A percentile compares a stretch with the other conserved stretches of the same genome.
These are phyloP conservation scores for Phialemoniopsis sp. DNA, from an alignment of 2,329 filamentous ascomycete species.

Conservation along the genomic window DNA sequence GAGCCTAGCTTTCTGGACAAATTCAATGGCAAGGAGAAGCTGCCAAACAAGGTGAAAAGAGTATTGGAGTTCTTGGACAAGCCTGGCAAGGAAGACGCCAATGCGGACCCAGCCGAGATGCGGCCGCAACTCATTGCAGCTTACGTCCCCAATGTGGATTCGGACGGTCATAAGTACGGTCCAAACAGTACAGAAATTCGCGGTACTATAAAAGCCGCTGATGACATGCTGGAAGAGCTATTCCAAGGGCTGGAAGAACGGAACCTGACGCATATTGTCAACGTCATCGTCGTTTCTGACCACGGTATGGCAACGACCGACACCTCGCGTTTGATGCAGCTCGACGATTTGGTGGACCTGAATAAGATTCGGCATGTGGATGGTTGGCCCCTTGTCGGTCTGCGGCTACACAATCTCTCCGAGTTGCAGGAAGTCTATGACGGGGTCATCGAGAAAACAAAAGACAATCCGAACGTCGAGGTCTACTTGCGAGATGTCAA, in stretches of 20 bases:
- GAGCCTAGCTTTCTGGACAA: conserved; percentile 80
- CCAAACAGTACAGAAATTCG: conserved; percentile 93
- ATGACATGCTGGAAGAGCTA: conserved; percentile 74
- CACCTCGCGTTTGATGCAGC: conserved; percentile 72
- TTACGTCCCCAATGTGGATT: conserved; percentile 91
- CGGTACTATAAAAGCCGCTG: conserved; percentile 71
- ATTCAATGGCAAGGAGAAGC: conserved; percentile 72
- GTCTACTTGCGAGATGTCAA: conserved; percentile 82
- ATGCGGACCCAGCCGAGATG: conserved; percentile 43
- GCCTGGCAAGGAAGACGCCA: conserved; percentile 63
- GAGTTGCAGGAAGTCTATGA: conserved; percentile 68
- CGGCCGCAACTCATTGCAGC: conserved; percentile 89
- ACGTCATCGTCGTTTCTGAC: conserved; percentile 93
- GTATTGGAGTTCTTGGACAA: conserved; percentile 82
- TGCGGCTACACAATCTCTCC: conserved; percentile 69
- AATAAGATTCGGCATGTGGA: conserved; percentile 77
- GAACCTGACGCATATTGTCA: conserved; percentile 86
- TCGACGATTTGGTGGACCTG: conserved; percentile 84
- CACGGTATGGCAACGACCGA: conserved; percentile 98
- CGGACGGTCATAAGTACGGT: conserved; percentile 80
- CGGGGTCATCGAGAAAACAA: conserved; percentile 49
- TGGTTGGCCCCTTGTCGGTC: conserved; percentile 89
- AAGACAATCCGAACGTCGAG: conserved; percentile 67
- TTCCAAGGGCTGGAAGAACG: conserved; percentile 73
- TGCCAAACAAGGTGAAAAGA: conserved; percentile 72